Conservation (phyloP, 2,329 filamentous ascomycete genomes). For the Trichoderma atroviride region DNA sequence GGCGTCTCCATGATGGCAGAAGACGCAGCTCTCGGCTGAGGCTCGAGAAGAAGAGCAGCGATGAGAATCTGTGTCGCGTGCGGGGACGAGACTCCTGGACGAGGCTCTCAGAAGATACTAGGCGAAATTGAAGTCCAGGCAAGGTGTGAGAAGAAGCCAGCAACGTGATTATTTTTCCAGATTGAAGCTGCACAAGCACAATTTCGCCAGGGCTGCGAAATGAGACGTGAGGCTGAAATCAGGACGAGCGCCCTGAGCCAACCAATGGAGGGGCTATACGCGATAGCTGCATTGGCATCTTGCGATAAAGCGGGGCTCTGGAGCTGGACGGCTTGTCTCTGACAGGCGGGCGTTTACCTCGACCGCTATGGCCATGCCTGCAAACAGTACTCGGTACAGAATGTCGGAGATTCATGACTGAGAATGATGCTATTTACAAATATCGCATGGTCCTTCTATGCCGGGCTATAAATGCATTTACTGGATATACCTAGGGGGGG, state of each 20-base stretch:
- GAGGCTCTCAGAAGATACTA: not conserved
- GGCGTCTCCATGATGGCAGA: slow-evolving; percentile 32
- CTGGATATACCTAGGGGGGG: not conserved
- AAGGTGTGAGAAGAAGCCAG: not conserved
- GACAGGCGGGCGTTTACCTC: not conserved
- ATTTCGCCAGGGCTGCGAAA: slow-evolving; percentile 7
- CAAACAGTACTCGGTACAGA: not conserved
- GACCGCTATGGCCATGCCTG: not conserved
- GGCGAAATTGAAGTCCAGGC: not conserved
- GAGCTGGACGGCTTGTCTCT: not conserved
- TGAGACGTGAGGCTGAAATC: slow-evolving; percentile 21
- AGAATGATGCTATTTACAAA: not conserved
- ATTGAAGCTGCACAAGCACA: not conserved
- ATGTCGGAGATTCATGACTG: not conserved
- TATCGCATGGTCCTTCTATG: not conserved
- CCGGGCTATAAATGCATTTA: not conserved
- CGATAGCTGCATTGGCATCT: not conserved
- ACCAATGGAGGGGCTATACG: slow-evolving; percentile 13
- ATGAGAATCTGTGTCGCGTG: not conserved
- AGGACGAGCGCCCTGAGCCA: not conserved
- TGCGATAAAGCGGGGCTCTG: slow-evolving; percentile 1
- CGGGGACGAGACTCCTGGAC: not conserved
- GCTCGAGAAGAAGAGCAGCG: not conserved
- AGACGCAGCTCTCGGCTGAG: not conserved
- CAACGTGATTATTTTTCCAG: not conserved